Evolutionary conservation across 2,329 filamentous ascomycete species (phyloP), one percentile per base, ranked within the genome.

Genomic region (Pyrenophora seminiperda): DNA sequence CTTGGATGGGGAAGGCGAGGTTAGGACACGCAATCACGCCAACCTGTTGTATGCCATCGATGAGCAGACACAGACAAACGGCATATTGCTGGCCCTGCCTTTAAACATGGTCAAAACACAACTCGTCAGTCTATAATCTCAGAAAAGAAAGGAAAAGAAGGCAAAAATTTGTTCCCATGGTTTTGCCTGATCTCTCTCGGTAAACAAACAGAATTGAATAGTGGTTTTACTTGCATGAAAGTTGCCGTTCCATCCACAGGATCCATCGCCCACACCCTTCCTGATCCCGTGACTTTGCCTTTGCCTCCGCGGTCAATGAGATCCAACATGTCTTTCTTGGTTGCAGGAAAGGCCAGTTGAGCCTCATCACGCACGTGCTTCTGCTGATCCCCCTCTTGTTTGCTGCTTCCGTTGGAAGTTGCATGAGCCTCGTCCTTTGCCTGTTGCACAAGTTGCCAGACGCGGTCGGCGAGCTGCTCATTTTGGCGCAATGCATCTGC

Each of bases 221-320:
- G 10, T 27, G 10, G 10, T 27, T 27, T 27, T 24, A 27, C 24
- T 27, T 27, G 72, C 56, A 87, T 79, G 50, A 85, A 87, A 0
- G 83, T 81, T 13, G 80, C 81, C 1, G 84, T 87, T 22, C 84
- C 84, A 58, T 87, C 84, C 6, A 87, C 81, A 0, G 84, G 84
- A 61, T 87, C 84, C 65, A 87, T 78, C 22, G 84, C 79, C 84
- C 84, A 87, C 42, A 82, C 77, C 1, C 72, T 51, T 1, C 72
- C 70, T n/a, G 79, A 72, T 17, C 50, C 47, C 20, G 82, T 76
- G 3, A 77, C 76, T 5, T 70, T 76, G 1, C 77, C 78, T 2
- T 72, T 79, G 2, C 84, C 84, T 6, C 84, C 84, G 10, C 80
- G 70, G 63, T 87, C 83, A 61, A 87, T 85, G n/a, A 81, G 61